These are phyloP conservation scores for Xylariaceae sp. DNA, from an alignment of 2,329 filamentous ascomycete genomes.

Conservation along the genomic window DNA sequence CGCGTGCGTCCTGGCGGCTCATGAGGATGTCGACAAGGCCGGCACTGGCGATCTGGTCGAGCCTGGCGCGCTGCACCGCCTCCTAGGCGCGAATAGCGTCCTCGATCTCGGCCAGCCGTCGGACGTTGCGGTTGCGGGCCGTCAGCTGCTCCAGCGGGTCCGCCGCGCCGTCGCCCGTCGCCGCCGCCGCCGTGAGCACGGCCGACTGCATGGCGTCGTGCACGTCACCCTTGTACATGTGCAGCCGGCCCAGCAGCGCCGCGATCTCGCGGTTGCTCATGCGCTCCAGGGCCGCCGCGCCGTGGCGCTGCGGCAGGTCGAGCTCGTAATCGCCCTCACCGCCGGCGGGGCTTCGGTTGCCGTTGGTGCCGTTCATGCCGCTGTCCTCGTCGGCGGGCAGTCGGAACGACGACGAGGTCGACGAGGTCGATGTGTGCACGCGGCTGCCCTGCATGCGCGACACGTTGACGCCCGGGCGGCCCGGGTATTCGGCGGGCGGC, in stretches of 20 bases:
- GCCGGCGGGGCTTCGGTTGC: too few relatives aligned
- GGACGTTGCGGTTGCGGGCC: constrained; percentile 8
- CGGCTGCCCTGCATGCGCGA: constrained; percentile 27
- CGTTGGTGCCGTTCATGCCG: constrained; percentile 27
- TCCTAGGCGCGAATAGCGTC: constrained; percentile 13
- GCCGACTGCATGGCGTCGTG: constrained; percentile 10
- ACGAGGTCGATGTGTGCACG: constrained; percentile 22
- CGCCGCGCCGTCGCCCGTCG: constrained; percentile 3
- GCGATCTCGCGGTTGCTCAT: constrained; percentile 9
- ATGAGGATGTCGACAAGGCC: constrained; percentile 15
- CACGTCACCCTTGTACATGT: constrained; percentile 11
- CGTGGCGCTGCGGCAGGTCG: constrained; percentile 9
- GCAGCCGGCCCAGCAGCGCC: constrained; percentile 10
- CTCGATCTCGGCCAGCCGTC: constrained; percentile 7
- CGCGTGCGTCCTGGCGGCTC: constrained; percentile 10
- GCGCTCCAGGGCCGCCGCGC: constrained; percentile 5
- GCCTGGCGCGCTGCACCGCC: constrained; percentile 7
- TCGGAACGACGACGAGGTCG: constrained; percentile 32
- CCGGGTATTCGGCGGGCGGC: too few relatives aligned
- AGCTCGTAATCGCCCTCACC: too few relatives aligned
- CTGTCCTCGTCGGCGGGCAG: constrained; percentile 38
- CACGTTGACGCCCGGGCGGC: too few relatives aligned
- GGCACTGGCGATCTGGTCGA: constrained; percentile 4
- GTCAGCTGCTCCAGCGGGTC: constrained; percentile 9
- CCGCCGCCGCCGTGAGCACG: constrained; percentile 7